phyloP scores from a whole-genome alignment of 805 yeast genomes.

The Ogataea thermomethanolica region DNA sequence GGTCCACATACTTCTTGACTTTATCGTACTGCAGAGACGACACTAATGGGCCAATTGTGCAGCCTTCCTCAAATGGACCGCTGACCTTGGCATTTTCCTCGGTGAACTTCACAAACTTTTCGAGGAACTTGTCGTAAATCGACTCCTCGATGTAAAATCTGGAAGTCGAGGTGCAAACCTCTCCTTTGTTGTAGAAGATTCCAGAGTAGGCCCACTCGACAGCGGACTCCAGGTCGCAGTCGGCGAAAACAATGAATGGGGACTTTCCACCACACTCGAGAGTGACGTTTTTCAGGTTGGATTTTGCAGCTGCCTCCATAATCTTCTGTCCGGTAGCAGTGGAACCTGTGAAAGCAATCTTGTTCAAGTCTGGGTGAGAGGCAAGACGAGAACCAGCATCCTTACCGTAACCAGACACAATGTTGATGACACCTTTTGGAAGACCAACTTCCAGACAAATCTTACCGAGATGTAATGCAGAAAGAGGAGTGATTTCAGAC shows the following conservation, averaged over 20 bases:
- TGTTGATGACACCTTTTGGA: constrained; percentile 74
- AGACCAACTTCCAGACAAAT: constrained; percentile 63
- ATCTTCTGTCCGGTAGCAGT: constrained; percentile 69
- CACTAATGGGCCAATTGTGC: constrained; percentile 73
- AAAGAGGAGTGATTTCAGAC: constrained; percentile 72
- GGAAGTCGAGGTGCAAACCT: constrained; percentile 47
- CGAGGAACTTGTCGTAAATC: constrained; percentile 41
- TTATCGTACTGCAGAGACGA: constrained; percentile 64
- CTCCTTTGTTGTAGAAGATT: constrained; percentile 46
- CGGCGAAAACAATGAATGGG: constrained; percentile 50
- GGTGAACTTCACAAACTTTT: constrained; percentile 36
- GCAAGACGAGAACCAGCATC: constrained; percentile 67
- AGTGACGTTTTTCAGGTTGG: constrained; percentile 53
- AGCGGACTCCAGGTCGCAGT: constrained; percentile 52
- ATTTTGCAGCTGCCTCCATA: constrained; percentile 61
- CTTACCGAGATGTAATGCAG: constrained; percentile 62
- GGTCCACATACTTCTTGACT: constrained; percentile 60
- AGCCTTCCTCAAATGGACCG: constrained; percentile 62
- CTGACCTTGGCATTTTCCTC: constrained; percentile 51
- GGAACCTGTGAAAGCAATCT: constrained; percentile 80
- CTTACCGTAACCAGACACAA: constrained; percentile 69
- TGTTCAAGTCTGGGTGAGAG: constrained; percentile 60
- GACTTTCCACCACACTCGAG: constrained; percentile 62
- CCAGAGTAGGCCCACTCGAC: constrained; percentile 47
- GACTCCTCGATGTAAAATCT: constrained; percentile 43